Base-by-base conservation (phyloP, 768 basidiomycete species). In the Pisolithus orientalis region DNA sequence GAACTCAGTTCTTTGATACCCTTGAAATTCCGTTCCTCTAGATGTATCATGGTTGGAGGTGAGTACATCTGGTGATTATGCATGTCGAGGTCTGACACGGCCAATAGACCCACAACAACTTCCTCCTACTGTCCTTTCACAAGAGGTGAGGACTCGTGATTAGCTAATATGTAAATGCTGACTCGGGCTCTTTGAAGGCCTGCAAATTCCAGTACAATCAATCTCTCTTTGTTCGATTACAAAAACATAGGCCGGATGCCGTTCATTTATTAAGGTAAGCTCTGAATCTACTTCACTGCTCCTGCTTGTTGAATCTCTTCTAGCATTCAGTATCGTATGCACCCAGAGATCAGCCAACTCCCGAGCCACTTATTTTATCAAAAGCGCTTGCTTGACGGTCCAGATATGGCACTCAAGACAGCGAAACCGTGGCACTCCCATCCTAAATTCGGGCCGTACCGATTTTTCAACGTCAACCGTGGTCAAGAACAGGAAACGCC, bases 251-350 rank as follows among this genome's bases (percentile, higher is more conserved):
- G 37, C 84, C 87, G 6, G 82, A 89, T n/a, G 84, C 88, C 17
- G 90, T 95, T 39, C 92, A 97, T 68, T 76, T 99, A 1, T 71
- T 99, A 44, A 95, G 90, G 94, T 90, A 59, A 53, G 73, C 57
- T 11, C 28, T 28, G 5, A n/a, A 3, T 9, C 44, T 45, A 8
- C 38, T 13, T 13, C 50, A 31, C 49, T 34, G 17, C 28, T 51
- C 24, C 11, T 53, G 39, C 10, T 5, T 13, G 8, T 47, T 29
- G 55, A 49, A 28, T 46, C 24, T 42, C 24, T 54, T 34, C 31
- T 53, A 97, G 95, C 59, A 98, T 99, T 39, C 96, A 99, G 71
- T 99, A 99, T 65, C 94, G 96, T 58, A 99, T 99, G 96, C 94
- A 99, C 64, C 95, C 95, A 1, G 85, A 90, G 48, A 97, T 98